Conservation (phyloP, 1,284 basidiomycete species). For the Agaricales sp. region DNA sequence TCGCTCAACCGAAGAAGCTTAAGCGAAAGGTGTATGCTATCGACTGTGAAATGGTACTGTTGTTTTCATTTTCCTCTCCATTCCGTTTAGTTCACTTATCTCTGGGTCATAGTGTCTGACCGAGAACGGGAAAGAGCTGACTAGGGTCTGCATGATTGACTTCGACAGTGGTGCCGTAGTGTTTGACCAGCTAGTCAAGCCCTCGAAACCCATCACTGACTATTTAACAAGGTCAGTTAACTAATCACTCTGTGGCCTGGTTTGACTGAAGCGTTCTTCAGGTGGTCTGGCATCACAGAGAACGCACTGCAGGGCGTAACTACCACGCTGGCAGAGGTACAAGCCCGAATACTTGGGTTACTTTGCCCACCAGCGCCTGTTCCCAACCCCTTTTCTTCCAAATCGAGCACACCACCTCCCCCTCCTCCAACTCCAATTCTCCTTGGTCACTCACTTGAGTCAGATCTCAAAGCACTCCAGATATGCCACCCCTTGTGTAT, state of each 20-base stretch:
- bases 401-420: slow-evolving; percentile 20
- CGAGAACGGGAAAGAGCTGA: slow-evolving; percentile 79
- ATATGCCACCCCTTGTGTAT: slow-evolving; percentile 78
- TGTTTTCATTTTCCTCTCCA: background rate
- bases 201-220: slow-evolving; percentile 70
- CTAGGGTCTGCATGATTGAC: slow-evolving; percentile 77
- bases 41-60: slow-evolving; percentile 91
- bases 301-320: slow-evolving; percentile 58
- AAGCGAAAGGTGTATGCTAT: slow-evolving; percentile 51
- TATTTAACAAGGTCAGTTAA: slow-evolving; percentile 73
- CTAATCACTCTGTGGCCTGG: background rate
- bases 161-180: slow-evolving; percentile 59
- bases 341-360: slow-evolving; percentile 51
- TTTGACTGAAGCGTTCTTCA: slow-evolving; percentile 17
- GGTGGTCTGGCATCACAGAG: slow-evolving; percentile 87
- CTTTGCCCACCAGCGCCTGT: slow-evolving; percentile 37
- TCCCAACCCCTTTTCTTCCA: slow-evolving; percentile 29
- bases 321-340: slow-evolving; percentile 70
- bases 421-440: slow-evolving; percentile 69
- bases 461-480: slow-evolving; percentile 77
- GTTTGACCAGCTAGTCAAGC: slow-evolving; percentile 83
- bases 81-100: slow-evolving; percentile 5
- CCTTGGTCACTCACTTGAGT: slow-evolving; percentile 90
- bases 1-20: slow-evolving; percentile 16
- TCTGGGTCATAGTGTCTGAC: slow-evolving; percentile 57